phyloP scores from a whole-genome alignment of 345 rosid species.

The Kernera saxatilis region DNA sequence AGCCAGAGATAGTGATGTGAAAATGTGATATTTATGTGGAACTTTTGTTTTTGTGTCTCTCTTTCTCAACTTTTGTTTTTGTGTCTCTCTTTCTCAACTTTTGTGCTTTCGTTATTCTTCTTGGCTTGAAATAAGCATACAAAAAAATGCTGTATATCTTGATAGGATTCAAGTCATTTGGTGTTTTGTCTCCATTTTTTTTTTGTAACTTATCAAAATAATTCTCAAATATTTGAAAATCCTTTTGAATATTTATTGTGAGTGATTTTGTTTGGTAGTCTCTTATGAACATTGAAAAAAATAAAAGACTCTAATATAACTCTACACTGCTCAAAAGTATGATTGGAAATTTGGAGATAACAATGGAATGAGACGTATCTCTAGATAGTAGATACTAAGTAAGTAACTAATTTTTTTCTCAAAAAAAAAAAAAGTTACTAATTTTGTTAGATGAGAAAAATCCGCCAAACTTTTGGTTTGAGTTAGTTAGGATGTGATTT shows the following conservation, averaged over 20 bases:
- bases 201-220: slow-evolving; percentile 10
- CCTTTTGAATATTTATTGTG: not conserved
- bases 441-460: too few species aligned
- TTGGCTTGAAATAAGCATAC: slow-evolving; percentile 24
- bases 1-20: slow-evolving; percentile 99
- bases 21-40: slow-evolving; percentile 7
- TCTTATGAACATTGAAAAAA: not conserved
- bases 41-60: not conserved
- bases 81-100: not conserved
- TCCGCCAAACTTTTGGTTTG: too few species aligned
- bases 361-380: too few species aligned
- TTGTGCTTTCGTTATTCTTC: not conserved
- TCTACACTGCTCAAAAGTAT: too few species aligned
- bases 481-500: not conserved
- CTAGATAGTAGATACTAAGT: too few species aligned
- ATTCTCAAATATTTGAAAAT: not conserved
- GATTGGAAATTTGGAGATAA: too few species aligned
- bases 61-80: not conserved
- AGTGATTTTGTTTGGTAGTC: not conserved
- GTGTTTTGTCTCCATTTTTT: slow-evolving; percentile 12
- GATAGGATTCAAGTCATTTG: slow-evolving; percentile 12
- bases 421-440: too few species aligned
- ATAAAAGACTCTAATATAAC: too few species aligned
- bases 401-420: too few species aligned
- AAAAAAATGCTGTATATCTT: slow-evolving; percentile 25